Conservation (phyloP, 2,329 filamentous ascomycete species). For the Diaporthe citrichinensis region DNA sequence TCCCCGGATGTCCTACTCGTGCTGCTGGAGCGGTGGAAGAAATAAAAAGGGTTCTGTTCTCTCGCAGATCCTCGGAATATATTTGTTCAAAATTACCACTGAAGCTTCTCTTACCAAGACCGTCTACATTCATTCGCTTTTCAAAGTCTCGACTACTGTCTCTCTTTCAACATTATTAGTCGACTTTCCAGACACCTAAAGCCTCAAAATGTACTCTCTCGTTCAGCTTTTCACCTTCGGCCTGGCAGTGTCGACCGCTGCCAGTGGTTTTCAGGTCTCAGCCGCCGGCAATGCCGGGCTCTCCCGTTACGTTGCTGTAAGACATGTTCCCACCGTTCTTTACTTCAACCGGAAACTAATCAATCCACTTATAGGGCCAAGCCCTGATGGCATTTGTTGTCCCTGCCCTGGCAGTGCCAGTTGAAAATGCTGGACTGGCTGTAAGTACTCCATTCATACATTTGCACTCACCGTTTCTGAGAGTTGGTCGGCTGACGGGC, state of each 20-base stretch:
- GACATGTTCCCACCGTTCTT: not conserved
- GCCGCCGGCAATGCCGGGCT: not conserved
- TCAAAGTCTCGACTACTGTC: not conserved
- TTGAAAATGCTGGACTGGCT: not conserved
- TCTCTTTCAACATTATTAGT: not conserved
- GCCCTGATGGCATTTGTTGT: slow-evolving; percentile 5
- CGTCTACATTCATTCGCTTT: not conserved
- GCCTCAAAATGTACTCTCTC: slow-evolving; percentile 12
- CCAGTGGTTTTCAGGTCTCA: not conserved
- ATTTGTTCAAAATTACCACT: not conserved
- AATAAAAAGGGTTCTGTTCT: not conserved
- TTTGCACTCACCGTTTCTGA: not conserved
- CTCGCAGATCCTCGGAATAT: accelerated
- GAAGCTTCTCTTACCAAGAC: not conserved
- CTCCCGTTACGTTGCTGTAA: slow-evolving; percentile 9
- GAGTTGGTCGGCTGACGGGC: not conserved
- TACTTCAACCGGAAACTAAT: not conserved
- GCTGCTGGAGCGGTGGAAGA: too few species aligned
- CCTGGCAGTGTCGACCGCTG: not conserved
- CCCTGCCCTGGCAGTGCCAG: not conserved
- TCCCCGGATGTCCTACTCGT: not conserved
- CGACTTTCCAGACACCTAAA: not conserved
- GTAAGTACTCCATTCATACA: not conserved
- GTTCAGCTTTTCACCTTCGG: slow-evolving; percentile 29
- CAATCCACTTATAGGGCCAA: not conserved